Percentiles rank a stretch among this genome's conserved stretches.
Conservation (phyloP, 1,139 yeast genomes). For the Kodamaea ohmeri region DNA sequence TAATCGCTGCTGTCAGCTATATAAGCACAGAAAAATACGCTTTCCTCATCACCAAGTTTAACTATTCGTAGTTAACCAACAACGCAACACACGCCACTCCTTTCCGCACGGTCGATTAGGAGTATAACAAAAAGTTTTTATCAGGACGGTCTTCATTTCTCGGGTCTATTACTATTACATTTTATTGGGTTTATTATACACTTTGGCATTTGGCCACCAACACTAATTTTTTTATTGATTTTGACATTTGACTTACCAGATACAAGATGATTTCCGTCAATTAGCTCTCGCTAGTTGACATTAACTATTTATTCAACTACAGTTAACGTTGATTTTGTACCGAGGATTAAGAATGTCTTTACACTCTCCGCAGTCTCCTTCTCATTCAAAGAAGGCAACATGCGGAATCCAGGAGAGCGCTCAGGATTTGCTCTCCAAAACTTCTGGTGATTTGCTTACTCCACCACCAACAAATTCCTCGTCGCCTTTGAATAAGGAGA, state of each 20-base stretch:
- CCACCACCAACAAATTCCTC: conserved; percentile 20
- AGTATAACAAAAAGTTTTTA: conserved; percentile 1
- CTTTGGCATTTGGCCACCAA: not conserved
- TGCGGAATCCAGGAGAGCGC: not conserved
- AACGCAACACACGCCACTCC: not conserved
- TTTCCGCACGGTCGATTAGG: conserved; percentile 2
- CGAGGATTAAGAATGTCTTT: conserved; percentile 1
- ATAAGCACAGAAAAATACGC: conserved; percentile 3
- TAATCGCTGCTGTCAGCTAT: conserved; percentile 3
- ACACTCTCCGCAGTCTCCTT: conserved; percentile 5
- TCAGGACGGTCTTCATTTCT: conserved; percentile 7
- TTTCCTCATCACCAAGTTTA: not conserved
- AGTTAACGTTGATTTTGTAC: not conserved
- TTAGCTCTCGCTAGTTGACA: conserved; percentile 3
- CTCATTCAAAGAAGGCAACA: not conserved
- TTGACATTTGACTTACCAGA: too few relatives aligned
- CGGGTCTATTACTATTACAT: conserved; percentile 9
- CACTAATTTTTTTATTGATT: conserved; percentile 4
- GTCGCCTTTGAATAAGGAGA: conserved; percentile 16
- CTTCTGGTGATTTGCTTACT: conserved; percentile 14
- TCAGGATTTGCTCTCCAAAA: conserved; percentile 1
- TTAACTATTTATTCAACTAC: not conserved
- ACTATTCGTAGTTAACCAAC: not conserved
- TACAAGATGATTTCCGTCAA: not conserved
- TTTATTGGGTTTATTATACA: conserved; percentile 7